Base-by-base conservation (phyloP, 306 rosid genomes). In the Rosa rugosa region DNA sequence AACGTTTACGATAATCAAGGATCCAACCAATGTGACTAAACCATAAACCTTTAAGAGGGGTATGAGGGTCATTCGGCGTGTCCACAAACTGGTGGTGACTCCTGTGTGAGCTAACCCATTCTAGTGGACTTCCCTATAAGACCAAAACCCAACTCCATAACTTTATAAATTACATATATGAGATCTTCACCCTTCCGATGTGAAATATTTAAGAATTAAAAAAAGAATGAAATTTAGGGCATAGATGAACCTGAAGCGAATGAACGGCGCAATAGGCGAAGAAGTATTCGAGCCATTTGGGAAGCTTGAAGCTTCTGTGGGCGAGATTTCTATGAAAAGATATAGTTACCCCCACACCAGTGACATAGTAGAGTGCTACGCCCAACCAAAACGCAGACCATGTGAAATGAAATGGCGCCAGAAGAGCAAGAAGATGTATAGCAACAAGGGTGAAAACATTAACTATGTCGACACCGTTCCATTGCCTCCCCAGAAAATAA, bases 61-160 rank as follows among this genome's bases (percentile, higher is more conserved):
- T 94, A 83, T 94, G 97, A 56, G 98, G 98, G 75, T 94, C 98
- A 78, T 84, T 88, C 51, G 84, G 86, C 16, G 97, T 86, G 74
- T 94, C 98, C 49, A 91, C 86, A 59, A 90, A 94, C 67, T 90
- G 98, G 80, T 94, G 98, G 42, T 94, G 97, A 75, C 82, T 88
- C 72, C 98, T 87, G 72, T 94, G 97, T 10, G 95, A 88, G 84
- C 96, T 94, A 36, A 92, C 98, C 97, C 98, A 94, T 73, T 92
- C 96, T 60, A 92, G 83, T 27, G 98, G 96, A 70, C 83, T 94
- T 25, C 97, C 95, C 98, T 92, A 62, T 82, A 84, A 25, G 27
- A 51, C 57, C 57, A 51, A 51, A 46, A 51, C 16, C 8, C n/a
- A 51, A 4, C 59, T 16, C n/a, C 59, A 51, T 0, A 14, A 51